A percentile compares a stretch with the other conserved stretches of the same genome.
These are phyloP conservation scores for Neocatenulostroma microsporum DNA, from an alignment of 2,329 filamentous ascomycete genomes.

Conservation along the genomic window DNA sequence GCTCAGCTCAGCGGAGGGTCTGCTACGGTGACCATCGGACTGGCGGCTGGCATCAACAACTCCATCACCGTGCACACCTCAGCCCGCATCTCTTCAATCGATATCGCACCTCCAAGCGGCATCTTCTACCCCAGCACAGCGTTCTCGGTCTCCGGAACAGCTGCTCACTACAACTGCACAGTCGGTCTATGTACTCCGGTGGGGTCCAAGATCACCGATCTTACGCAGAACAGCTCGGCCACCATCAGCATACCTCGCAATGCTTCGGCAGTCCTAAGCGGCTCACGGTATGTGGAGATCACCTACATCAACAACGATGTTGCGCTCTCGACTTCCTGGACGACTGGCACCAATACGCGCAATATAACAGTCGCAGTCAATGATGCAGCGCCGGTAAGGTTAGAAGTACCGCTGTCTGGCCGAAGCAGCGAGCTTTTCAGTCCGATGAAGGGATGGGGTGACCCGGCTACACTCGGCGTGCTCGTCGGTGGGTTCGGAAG, in stretches of 20 bases:
- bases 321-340: conserved; percentile 37
- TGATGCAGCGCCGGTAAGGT: conserved; percentile 34
- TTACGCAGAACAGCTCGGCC: conserved; percentile 27
- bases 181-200: conserved; percentile 37
- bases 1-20: neutral
- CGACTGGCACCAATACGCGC: conserved; percentile 41
- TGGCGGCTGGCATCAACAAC: conserved; percentile 23
- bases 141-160: conserved; percentile 33
- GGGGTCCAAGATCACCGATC: conserved; percentile 37
- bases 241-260: conserved; percentile 30
- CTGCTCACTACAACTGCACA: conserved; percentile 31
- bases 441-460: conserved; percentile 45
- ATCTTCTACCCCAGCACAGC: conserved; percentile 37
- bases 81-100: conserved; percentile 16
- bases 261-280: conserved; percentile 18
- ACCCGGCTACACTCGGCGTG: conserved; percentile 40
- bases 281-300: conserved; percentile 38
- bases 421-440: conserved; percentile 29
- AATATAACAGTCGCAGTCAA: conserved; percentile 48
- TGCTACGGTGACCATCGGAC: conserved; percentile 8
- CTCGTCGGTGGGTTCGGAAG: conserved; percentile 40
- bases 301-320: conserved; percentile 50
- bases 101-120: conserved; percentile 17
- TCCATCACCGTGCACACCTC: conserved; percentile 19
- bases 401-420: conserved; percentile 43